These are phyloP conservation scores for Trametes coccinea DNA, from an alignment of 768 basidiomycete species.

Conservation along the genomic window DNA sequence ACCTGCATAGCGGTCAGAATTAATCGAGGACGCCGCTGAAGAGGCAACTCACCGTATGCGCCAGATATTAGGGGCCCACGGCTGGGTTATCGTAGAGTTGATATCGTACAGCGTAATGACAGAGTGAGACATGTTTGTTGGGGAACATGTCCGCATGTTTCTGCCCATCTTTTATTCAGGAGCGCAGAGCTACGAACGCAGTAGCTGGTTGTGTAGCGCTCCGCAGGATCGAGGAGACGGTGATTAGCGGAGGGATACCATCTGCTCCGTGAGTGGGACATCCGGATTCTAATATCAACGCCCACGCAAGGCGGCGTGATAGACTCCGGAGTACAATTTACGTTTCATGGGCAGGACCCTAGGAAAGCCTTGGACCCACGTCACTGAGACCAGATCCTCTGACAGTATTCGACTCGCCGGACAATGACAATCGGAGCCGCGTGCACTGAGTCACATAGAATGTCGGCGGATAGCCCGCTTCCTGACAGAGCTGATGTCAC, in stretches of 20 bases:
- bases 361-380: background rate
- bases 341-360: constrained; percentile 12
- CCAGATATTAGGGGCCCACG: constrained; percentile 82
- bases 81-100: constrained; percentile 56
- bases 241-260: constrained; percentile 10
- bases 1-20: constrained; percentile 37
- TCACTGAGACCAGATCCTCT: background rate
- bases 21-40: background rate
- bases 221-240: background rate
- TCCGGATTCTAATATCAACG: constrained; percentile 9
- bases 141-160: background rate
- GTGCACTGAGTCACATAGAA: background rate
- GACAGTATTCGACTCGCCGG: background rate
- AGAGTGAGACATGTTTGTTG: constrained; percentile 43
- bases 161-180: background rate
- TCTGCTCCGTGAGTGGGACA: constrained; percentile 1
- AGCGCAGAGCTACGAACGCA: background rate
- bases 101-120: constrained; percentile 68
- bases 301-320: constrained; percentile 9
- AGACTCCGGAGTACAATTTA: constrained; percentile 11
- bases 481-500: too few species aligned
- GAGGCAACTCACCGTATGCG: constrained; percentile 52
- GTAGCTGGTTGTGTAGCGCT: background rate
- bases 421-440: background rate
- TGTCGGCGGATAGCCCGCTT: too few species aligned